Conservation (phyloP, 2,329 filamentous ascomycete genomes). For the Fusarium pseudocircinatum region DNA sequence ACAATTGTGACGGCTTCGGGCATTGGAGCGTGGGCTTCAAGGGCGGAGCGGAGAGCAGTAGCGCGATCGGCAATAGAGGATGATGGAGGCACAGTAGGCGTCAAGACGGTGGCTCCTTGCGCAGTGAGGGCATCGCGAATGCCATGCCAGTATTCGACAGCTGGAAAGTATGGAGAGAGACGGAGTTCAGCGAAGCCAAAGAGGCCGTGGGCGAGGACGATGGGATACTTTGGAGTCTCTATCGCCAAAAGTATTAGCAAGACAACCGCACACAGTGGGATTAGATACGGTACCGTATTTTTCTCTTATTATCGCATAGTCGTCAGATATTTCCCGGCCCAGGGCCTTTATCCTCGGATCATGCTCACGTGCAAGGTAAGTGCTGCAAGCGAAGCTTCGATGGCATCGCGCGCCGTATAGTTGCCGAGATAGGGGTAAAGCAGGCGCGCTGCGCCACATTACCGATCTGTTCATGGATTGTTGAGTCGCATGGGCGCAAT, state of each 20-base stretch:
- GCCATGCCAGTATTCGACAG: slow-evolving; percentile 72
- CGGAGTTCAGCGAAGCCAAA: slow-evolving; percentile 70
- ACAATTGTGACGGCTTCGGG: slow-evolving; percentile 75
- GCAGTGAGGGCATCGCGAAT: slow-evolving; percentile 66
- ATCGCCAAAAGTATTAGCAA: slow-evolving; percentile 9
- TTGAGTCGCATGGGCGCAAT: slow-evolving; percentile 7
- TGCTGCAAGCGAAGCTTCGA: slow-evolving; percentile 26
- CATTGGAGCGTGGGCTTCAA: slow-evolving; percentile 54
- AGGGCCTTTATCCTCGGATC: slow-evolving; percentile 55
- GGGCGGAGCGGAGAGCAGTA: slow-evolving; percentile 63
- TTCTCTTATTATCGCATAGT: slow-evolving; percentile 57
- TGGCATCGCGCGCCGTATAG: slow-evolving; percentile 6
- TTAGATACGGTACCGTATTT: slow-evolving; percentile 51
- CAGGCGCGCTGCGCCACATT: slow-evolving; percentile 25
- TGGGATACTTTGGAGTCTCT: slow-evolving; percentile 68
- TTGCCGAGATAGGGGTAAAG: background rate
- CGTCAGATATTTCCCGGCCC: slow-evolving; percentile 55
- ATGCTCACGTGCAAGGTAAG: slow-evolving; percentile 23
- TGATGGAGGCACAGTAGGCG: slow-evolving; percentile 69
- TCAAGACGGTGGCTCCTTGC: slow-evolving; percentile 65
- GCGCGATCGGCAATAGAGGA: slow-evolving; percentile 70
- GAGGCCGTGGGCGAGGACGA: slow-evolving; percentile 73
- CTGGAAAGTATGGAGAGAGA: slow-evolving; percentile 61
- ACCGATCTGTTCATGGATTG: slow-evolving; percentile 36
- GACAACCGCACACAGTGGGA: no score